Percentiles rank a stretch among this genome's conserved stretches.
phyloP scores from a whole-genome alignment of 371 early-diverging fungal species.

The Rhizopus sp. region DNA sequence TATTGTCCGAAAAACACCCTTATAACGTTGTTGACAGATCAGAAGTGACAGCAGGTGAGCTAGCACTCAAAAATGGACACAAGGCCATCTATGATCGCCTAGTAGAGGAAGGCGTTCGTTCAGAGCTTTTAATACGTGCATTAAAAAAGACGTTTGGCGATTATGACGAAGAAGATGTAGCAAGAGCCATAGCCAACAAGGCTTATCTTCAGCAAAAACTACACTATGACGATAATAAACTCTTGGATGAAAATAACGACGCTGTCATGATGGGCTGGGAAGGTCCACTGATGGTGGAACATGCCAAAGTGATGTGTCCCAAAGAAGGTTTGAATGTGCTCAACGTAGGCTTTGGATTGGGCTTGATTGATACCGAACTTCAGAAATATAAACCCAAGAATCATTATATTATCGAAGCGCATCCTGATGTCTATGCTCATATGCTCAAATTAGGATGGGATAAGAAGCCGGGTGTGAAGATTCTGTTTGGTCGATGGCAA shows the following conservation, averaged over 20 bases:
- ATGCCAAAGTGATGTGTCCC: constrained; percentile 81
- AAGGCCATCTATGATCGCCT: constrained; percentile 57
- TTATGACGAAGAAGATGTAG: constrained; percentile 40
- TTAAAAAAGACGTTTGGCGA: constrained; percentile 42
- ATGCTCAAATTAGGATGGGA: constrained; percentile 89
- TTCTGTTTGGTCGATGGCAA: constrained; percentile 94
- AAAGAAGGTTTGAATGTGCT: constrained; percentile 69
- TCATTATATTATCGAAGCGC: constrained; percentile 96
- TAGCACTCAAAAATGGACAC: constrained; percentile 56
- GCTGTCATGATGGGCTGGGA: constrained; percentile 99
- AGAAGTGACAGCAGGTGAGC: constrained; percentile 53
- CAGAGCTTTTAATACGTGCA: constrained; percentile 76
- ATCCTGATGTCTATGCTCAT: constrained; percentile 91
- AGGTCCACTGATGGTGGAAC: constrained; percentile 88
- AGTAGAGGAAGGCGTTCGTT: constrained; percentile 82
- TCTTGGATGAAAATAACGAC: constrained; percentile 87
- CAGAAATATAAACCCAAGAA: constrained; percentile 70
- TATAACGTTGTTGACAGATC: constrained; percentile 48
- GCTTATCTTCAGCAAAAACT: constrained; percentile 78
- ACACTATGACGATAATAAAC: constrained; percentile 73
- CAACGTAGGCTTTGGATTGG: constrained; percentile 92
- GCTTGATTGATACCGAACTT: constrained; percentile 83
- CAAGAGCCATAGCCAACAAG: constrained; percentile 60
- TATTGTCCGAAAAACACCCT: constrained; percentile 59
- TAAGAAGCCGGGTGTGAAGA: constrained; percentile 79